Evolutionary conservation across 495 filamentous ascomycete species (phyloP).

Genomic region (Paragyromitra xinjiangensis): DNA sequence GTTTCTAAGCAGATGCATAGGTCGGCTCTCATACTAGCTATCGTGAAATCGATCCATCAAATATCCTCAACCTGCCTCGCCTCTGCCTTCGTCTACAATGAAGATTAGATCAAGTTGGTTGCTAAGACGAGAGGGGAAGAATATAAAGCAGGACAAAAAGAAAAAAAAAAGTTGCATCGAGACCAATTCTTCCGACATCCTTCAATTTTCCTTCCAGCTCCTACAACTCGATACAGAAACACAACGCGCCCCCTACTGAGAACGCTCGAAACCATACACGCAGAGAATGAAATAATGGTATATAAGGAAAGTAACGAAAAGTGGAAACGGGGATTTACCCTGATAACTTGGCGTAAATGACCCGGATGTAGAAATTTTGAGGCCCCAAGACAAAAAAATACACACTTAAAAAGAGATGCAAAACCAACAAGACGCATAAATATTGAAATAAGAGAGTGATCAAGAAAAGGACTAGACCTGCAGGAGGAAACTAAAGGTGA

Average conservation of each 20-base stretch:
- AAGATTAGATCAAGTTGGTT: constrained; percentile 14
- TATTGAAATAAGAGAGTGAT: constrained; percentile 49
- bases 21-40: constrained; percentile 24
- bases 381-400: constrained; percentile 54
- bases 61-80: constrained; percentile 19
- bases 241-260: constrained; percentile 42
- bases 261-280: constrained; percentile 44
- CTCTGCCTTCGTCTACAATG: neutral
- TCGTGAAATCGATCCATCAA: constrained; percentile 36
- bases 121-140: neutral
- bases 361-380: constrained; percentile 52
- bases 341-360: constrained; percentile 40
- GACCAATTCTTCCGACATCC: constrained; percentile 50
- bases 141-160: constrained; percentile 29
- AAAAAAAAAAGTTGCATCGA: constrained; percentile 36
- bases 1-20: constrained; percentile 25
- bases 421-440: constrained; percentile 54
- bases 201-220: constrained; percentile 49
- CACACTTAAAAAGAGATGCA: constrained; percentile 52
- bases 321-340: constrained; percentile 38
- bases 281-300: constrained; percentile 47
- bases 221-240: constrained; percentile 53
- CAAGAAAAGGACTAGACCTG: constrained; percentile 52
- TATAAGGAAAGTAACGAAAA: constrained; percentile 52
- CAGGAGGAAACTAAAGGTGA: constrained; percentile 56